Conservation (phyloP, 2,329 filamentous ascomycete genomes). For the Cytospora mali region DNA sequence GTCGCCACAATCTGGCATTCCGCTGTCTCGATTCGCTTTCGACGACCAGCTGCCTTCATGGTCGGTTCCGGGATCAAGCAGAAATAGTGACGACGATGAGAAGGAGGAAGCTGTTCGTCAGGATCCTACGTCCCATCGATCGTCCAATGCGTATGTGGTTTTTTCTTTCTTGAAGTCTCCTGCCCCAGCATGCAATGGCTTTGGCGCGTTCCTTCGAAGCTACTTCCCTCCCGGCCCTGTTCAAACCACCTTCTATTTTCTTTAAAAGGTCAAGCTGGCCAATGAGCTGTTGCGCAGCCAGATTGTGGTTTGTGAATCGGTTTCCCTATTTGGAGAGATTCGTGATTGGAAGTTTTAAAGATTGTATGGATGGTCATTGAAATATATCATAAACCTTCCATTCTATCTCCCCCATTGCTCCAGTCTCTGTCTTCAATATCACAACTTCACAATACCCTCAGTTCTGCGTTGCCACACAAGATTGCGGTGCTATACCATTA, state of each 20-base stretch:
- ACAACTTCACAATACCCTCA: not conserved
- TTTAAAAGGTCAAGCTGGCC: not conserved
- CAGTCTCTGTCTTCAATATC: not conserved
- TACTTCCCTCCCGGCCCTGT: not conserved
- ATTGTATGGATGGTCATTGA: not conserved
- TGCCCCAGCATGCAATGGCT: not conserved
- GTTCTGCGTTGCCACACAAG: not conserved
- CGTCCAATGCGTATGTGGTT: constrained; percentile 75
- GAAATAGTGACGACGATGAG: constrained; percentile 90
- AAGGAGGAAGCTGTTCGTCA: constrained; percentile 75
- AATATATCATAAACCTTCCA: not conserved
- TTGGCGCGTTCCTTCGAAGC: constrained; percentile 1
- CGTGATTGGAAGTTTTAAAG: not conserved
- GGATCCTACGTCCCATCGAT: constrained; percentile 71
- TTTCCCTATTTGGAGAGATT: not conserved
- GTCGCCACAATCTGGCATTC: constrained; percentile 69
- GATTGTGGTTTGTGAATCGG: not conserved
- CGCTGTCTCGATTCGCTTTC: constrained; percentile 59
- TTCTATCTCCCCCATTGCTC: not conserved
- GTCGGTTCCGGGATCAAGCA: constrained; percentile 82
- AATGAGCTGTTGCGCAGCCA: not conserved
- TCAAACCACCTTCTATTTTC: not conserved
- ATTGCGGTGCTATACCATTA: not conserved
- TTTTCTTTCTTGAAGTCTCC: constrained; percentile 23
- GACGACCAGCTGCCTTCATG: constrained; percentile 74